A percentile compares a stretch with the other conserved stretches of the same genome.
Evolutionary conservation across 352 stramenopile genomes (phyloP).

Genomic region (Globisporangium nodosum): DNA sequence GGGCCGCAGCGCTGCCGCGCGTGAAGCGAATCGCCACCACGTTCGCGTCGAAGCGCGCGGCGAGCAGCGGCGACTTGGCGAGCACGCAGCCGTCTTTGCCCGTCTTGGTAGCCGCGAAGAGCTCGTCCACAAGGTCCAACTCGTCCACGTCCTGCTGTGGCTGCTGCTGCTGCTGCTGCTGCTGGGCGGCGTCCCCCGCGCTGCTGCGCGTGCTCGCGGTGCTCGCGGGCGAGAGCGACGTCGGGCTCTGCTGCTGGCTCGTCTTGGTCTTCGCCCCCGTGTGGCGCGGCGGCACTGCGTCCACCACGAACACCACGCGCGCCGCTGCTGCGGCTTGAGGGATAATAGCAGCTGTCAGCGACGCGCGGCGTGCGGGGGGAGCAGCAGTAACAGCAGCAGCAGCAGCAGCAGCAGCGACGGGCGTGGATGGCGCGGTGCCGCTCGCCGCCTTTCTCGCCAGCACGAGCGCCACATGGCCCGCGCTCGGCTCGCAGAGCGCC

Average conservation of each 20-base stretch:
- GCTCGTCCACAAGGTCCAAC: conserved; percentile 61
- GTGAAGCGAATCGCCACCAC: conserved; percentile 64
- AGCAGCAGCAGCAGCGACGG: background rate
- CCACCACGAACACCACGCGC: conserved; percentile 68
- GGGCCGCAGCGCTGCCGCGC: conserved; percentile 12
- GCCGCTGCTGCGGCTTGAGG: conserved; percentile 1
- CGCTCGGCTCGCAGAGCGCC: conserved; percentile 16
- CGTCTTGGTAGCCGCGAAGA: conserved; percentile 40
- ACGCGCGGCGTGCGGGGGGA: background rate
- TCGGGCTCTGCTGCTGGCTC: conserved; percentile 8
- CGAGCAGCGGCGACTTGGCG: conserved; percentile 63
- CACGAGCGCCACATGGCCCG: conserved; percentile 16
- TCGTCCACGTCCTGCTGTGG: conserved; percentile 49
- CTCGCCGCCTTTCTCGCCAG: conserved; percentile 4
- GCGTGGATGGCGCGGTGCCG: background rate
- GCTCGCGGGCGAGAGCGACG: conserved; percentile 11
- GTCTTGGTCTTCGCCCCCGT: conserved; percentile 8
- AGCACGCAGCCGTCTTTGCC: conserved; percentile 63
- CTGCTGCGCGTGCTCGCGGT: conserved; percentile 23
- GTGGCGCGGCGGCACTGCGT: conserved; percentile 45
- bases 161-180: background rate
- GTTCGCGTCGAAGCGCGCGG: conserved; percentile 64
- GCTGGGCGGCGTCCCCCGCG: background rate
- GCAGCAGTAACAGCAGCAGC: too few species aligned
- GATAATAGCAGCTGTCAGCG: background rate